Conservation (phyloP, 106 monocot species). For the Apostasia ramifera region DNA sequence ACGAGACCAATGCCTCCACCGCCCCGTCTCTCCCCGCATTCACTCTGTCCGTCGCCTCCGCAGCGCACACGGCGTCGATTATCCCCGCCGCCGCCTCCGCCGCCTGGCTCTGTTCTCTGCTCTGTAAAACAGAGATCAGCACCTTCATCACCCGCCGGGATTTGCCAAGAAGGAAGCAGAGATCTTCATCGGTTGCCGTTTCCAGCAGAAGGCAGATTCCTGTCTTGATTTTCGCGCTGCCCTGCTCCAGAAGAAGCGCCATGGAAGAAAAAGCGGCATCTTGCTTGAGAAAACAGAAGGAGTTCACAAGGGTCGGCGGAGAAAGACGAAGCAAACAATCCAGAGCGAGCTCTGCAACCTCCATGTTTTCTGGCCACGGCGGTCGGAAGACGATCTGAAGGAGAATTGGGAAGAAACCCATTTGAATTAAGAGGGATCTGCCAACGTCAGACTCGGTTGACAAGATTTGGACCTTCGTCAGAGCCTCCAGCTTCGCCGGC, state of each 20-base stretch:
- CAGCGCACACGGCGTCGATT: constrained; percentile 37
- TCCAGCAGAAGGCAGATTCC: constrained; percentile 8
- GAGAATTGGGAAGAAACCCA: constrained; percentile 58
- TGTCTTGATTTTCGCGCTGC: constrained; percentile 32
- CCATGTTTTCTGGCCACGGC: neutral
- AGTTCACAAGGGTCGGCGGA: constrained; percentile 24
- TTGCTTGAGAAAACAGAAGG: constrained; percentile 41
- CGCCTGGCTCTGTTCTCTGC: neutral
- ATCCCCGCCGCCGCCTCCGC: constrained; percentile 45
- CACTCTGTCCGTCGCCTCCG: constrained; percentile 20
- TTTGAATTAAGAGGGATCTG: constrained; percentile 39
- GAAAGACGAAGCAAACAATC: constrained; percentile 35
- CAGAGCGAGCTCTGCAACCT: constrained; percentile 36
- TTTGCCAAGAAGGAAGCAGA: constrained; percentile 25
- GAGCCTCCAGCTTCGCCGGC: constrained; percentile 11
- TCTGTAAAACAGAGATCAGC: constrained; percentile 32
- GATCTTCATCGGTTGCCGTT: constrained; percentile 17
- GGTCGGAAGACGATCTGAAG: constrained; percentile 39
- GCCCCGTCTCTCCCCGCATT: constrained; percentile 35
- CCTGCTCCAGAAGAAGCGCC: constrained; percentile 29
- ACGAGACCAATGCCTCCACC: constrained; percentile 31
- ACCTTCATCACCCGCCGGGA: constrained; percentile 15
- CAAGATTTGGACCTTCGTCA: constrained; percentile 44
- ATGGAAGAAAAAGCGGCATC: constrained; percentile 22
- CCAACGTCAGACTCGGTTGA: constrained; percentile 68